These are phyloP conservation scores for Kodamaea leandrae DNA, from an alignment of 805 yeast species.

Conservation along the genomic window DNA sequence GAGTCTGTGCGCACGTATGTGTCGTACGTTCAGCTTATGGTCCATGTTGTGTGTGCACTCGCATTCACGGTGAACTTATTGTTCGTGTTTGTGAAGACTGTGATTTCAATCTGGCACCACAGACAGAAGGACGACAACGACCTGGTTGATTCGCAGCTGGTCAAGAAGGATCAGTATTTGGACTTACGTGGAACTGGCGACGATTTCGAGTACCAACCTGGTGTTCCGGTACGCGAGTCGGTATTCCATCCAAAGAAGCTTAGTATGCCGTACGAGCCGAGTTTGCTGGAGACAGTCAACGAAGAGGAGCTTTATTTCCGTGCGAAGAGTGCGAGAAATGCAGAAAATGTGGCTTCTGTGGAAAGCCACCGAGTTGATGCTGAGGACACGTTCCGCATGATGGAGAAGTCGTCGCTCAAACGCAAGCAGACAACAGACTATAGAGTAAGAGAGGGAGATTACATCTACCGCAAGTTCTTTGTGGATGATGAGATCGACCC, in stretches of 20 bases:
- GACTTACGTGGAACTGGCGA: too few species aligned
- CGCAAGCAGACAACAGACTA: conserved; percentile 42
- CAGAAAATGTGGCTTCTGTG: conserved; percentile 2
- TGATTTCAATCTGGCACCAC: conserved; percentile 17
- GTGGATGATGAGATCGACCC: conserved; percentile 46
- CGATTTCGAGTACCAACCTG: conserved; percentile 29
- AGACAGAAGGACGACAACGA: not conserved
- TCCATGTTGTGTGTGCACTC: conserved; percentile 37
- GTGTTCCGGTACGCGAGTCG: conserved; percentile 7
- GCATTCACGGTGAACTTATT: conserved; percentile 29
- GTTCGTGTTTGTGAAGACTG: conserved; percentile 28
- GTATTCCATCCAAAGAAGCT: conserved; percentile 11
- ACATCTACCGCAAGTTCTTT: conserved; percentile 43
- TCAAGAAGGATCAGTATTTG: not conserved
- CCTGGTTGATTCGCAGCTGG: not conserved
- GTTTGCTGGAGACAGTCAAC: conserved; percentile 12
- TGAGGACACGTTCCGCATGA: conserved; percentile 4
- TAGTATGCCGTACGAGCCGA: conserved; percentile 1
- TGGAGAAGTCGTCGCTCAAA: conserved; percentile 12
- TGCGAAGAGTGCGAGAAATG: conserved; percentile 13
- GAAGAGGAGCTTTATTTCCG: conserved; percentile 19
- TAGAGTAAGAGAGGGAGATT: conserved; percentile 60
- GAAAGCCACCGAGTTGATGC: not conserved
- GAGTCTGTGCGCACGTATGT: conserved; percentile 41
- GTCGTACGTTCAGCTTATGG: conserved; percentile 41